These are phyloP conservation scores for Beauveria medogensis DNA, from an alignment of 2,329 filamentous ascomycete species.

Conservation along the genomic window DNA sequence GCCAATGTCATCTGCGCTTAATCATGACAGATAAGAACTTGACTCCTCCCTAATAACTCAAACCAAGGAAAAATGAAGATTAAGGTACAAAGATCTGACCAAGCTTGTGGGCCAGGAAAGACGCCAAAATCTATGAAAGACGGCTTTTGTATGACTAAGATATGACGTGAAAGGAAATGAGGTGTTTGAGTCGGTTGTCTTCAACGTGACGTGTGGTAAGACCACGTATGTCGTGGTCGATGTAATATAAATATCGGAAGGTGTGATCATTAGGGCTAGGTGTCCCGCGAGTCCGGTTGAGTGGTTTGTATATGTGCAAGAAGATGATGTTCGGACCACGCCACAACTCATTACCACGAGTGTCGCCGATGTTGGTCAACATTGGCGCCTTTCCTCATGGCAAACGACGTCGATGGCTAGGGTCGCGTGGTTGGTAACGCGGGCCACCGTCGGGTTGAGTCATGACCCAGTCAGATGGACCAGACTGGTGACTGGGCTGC, in stretches of 20 bases:
- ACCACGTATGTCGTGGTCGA: slow-evolving; percentile 1
- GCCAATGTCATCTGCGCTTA: neutral
- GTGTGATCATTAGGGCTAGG: neutral
- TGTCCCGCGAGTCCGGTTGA: neutral
- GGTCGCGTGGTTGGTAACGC: slow-evolving; percentile 37
- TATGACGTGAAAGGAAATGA: slow-evolving; percentile 2
- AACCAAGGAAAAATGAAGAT: neutral
- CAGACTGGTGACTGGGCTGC: slow-evolving; percentile 44
- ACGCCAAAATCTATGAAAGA: slow-evolving; percentile 28
- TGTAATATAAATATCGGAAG: slow-evolving; percentile 2
- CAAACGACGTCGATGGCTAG: slow-evolving; percentile 30
- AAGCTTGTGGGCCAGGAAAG: slow-evolving; percentile 15
- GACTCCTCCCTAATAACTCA: neutral
- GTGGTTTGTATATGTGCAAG: slow-evolving; percentile 12
- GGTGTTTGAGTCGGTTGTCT: slow-evolving; percentile 3
- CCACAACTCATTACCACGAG: slow-evolving; percentile 8
- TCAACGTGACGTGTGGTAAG: slow-evolving; percentile 7
- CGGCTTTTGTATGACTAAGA: slow-evolving; percentile 11
- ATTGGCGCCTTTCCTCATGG: slow-evolving; percentile 19
- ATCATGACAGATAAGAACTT: neutral
- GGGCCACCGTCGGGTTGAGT: slow-evolving; percentile 37
- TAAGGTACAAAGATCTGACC: slow-evolving; percentile 5
- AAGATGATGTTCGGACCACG: slow-evolving; percentile 12
- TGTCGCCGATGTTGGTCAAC: slow-evolving; percentile 4
- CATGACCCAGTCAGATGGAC: slow-evolving; percentile 42